Percentiles rank a stretch among this genome's conserved stretches.
Conservation (phyloP, 345 rosid genomes). For the Citrus inodora region DNA sequence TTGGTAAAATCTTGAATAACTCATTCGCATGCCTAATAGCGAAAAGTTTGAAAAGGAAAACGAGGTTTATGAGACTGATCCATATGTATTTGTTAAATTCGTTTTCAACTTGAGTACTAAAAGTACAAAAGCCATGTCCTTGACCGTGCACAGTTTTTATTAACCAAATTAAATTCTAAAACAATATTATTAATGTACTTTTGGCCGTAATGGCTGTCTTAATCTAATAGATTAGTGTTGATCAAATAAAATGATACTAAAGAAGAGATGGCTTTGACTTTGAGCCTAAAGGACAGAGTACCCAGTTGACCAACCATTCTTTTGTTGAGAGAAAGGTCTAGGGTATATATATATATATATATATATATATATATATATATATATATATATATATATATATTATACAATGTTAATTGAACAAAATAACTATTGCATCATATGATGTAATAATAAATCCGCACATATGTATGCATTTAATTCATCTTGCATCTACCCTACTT, state of each 20-base stretch:
- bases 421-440: no score
- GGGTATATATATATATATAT: no score
- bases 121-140: slow-evolving; percentile 11
- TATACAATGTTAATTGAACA: no score
- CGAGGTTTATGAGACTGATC: background rate
- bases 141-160: background rate
- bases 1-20: no score
- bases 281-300: no score
- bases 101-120: background rate
- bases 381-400: no score
- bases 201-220: slow-evolving; percentile 1
- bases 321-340: no score
- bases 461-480: no score
- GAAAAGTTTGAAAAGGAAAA: background rate
- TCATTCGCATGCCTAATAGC: background rate
- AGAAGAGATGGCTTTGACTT: background rate
- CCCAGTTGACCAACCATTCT: no score
- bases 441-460: no score
- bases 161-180: background rate
- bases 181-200: background rate
- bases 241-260: background rate
- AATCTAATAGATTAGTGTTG: background rate
- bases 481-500: no score
- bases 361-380: no score
- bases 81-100: background rate